Base-by-base conservation (phyloP, 1,139 yeast species). In the Suzukiozyma palmioleophila region DNA sequence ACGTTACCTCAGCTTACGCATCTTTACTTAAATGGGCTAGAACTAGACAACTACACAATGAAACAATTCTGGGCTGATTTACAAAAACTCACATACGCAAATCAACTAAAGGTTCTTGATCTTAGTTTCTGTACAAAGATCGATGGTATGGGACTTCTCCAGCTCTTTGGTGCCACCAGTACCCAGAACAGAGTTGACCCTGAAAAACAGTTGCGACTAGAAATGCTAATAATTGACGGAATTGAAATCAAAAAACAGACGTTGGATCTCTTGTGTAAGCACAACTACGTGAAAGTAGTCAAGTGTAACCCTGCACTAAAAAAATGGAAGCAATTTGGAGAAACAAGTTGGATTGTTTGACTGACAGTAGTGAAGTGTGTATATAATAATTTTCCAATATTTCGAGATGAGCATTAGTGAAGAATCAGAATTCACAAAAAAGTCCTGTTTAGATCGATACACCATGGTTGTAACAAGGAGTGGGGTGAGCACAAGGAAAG, bases 81-180 rank as follows among this genome's bases (percentile, higher is more conserved):
- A n/a, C 41, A 40, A 22, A 43, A 29, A 11, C 22, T 39, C 1
- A 8, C 24, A 2, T 42, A 41, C 2, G 40, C 48, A 1, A 45
- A 54, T 28, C 40, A 42, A 1, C 51, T 68, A 24, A 48, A 50
- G 11, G 37, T 52, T 2, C 47, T 70, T 15, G 75, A 70, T 44
- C 43, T 70, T 10, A 66, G 75, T 42, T 69, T 65, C 41, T 66
- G 69, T 42, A 43, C 40, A 3, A 56, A 50, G 33, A 51, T 70
- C 3, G 65, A 64, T 39, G 76, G 76, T 0, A 57, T 64, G 16
- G 73, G 74, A 1, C 50, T 70, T n/a, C 57, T 70, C 41, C 60
- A 57, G 39, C 47, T 69, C 12, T 57, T 68, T 24, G 43, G 44
- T 18, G 43, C 45, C 14, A 39, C 40, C 26, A 33, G 39, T 7